Base-by-base conservation (phyloP, 2,329 filamentous ascomycete genomes). In the Sarocladium oryzae region DNA sequence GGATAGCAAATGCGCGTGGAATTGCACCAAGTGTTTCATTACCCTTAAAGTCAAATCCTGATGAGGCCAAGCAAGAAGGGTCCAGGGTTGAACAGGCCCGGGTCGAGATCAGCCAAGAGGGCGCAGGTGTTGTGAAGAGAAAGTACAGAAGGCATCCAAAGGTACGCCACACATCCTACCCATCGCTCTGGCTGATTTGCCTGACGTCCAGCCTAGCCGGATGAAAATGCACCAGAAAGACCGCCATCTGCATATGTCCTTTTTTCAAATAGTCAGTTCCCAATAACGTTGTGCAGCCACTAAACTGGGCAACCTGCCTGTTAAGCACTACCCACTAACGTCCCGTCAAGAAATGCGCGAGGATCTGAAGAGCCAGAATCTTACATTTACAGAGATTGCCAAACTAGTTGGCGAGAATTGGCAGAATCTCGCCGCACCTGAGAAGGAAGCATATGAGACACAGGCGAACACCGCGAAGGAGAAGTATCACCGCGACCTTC, bases 231-330 rank as follows among this genome's bases (percentile, higher is more conserved):
- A 1, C 88, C 88, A 2, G 87, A 91, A 61, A 76, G 88, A 21
- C 86, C 88, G 1, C 86, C 87, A 0, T 92, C 88, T 4, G 88
- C 88, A 48, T 92, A 92, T 68, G 88, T 92, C 11, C 78, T 92
- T 15, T 93, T 93, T 61, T 91, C 88, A 1, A 92, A 92, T 60
- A 88, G 85, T 88, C 67, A 71, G 84, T 75, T 28, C 6, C 49
- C 23, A 16, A 8, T 18, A 26, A 23, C 5, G 10, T 18, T 23
- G 8, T 15, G 40, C 37, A 40, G 37, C 21, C 4, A 10, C 35
- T n/a, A 6, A 10, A 20, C 23, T 18, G 15, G 7, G 8, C 40
- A 28, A 13, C 11, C 9, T 13, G 11, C 40, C 5, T 30, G 11
- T 7, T 18, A 11, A 7, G 23, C 4, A 30, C 5, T 9, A 30